phyloP scores from a whole-genome alignment of 192 early-diverging fungal species.

The Coemansia pectinata region DNA sequence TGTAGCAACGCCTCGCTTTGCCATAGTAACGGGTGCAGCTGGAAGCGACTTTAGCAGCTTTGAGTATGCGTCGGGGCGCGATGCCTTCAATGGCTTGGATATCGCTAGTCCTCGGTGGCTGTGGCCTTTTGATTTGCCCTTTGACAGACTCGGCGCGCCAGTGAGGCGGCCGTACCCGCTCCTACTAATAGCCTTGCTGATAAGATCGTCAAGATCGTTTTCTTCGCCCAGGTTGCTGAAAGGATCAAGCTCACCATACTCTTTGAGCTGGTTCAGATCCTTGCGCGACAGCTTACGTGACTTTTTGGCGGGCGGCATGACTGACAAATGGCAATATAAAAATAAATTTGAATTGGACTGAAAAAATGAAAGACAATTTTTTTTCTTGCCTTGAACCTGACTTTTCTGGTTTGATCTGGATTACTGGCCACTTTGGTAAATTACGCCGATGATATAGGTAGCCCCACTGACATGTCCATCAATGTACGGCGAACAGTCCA shows the following conservation, averaged over 20 bases:
- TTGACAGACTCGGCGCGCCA: slow-evolving; percentile 5
- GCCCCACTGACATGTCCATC: neutral
- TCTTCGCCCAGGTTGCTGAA: slow-evolving; percentile 30
- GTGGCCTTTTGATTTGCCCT: neutral
- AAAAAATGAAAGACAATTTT: neutral
- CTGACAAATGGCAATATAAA: neutral
- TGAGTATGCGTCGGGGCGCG: slow-evolving; percentile 34
- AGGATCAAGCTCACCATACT: slow-evolving; percentile 70
- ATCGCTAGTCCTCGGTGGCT: neutral
- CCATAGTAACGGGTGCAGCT: neutral
- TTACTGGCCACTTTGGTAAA: neutral
- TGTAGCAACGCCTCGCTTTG: slow-evolving; percentile 7
- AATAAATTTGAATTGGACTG: neutral
- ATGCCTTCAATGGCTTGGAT: slow-evolving; percentile 10
- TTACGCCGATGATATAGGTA: neutral
- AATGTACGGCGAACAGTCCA: neutral
- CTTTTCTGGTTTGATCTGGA: neutral
- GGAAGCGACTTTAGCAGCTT: slow-evolving; percentile 37
- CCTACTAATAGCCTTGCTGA: slow-evolving; percentile 49
- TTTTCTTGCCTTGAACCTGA: too few relatives aligned
- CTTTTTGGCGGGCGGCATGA: slow-evolving; percentile 51
- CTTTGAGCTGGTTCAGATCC: slow-evolving; percentile 61
- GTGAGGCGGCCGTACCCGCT: slow-evolving; percentile 33
- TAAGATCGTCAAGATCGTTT: slow-evolving; percentile 41
- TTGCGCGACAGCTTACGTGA: slow-evolving; percentile 45